phyloP scores from a whole-genome alignment of 805 yeast genomes.

The Wickerhamomyces strasburgensis region DNA sequence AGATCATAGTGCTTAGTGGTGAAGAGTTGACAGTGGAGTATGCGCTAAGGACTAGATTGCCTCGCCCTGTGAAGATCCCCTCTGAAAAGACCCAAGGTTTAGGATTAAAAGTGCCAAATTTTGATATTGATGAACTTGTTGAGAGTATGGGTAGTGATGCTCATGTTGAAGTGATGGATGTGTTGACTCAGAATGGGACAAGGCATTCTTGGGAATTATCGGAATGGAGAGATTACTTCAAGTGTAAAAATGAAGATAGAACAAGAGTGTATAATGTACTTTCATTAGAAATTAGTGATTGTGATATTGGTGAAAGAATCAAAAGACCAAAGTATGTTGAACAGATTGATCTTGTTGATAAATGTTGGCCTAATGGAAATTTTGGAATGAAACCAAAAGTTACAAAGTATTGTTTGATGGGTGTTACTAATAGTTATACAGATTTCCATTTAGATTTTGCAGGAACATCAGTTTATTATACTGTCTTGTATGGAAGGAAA shows the following conservation, averaged over 20 bases:
- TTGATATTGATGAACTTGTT: slow-evolving; percentile 54
- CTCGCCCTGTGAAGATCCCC: slow-evolving; percentile 44
- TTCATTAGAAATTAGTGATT: slow-evolving; percentile 68
- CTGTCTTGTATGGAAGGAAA: slow-evolving; percentile 70
- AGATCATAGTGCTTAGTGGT: slow-evolving; percentile 23
- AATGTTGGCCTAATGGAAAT: slow-evolving; percentile 46
- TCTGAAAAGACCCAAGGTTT: slow-evolving; percentile 25
- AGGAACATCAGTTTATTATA: slow-evolving; percentile 88
- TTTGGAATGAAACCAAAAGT: slow-evolving; percentile 46
- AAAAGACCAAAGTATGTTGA: slow-evolving; percentile 63
- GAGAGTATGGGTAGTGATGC: slow-evolving; percentile 56
- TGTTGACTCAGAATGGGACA: slow-evolving; percentile 65
- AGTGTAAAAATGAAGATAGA: slow-evolving; percentile 37
- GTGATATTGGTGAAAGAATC: slow-evolving; percentile 41
- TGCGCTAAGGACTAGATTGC: slow-evolving; percentile 30
- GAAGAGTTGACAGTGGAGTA: slow-evolving; percentile 30
- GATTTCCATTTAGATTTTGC: slow-evolving; percentile 93
- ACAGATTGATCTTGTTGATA: slow-evolving; percentile 62
- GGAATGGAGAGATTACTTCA: slow-evolving; percentile 71
- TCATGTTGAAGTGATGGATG: slow-evolving; percentile 84
- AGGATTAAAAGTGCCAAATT: slow-evolving; percentile 53
- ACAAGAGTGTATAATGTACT: slow-evolving; percentile 76
- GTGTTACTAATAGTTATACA: slow-evolving; percentile 73
- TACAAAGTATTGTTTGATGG: slow-evolving; percentile 79
- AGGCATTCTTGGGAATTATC: slow-evolving; percentile 57